These are phyloP conservation scores for Scedosporium boydii DNA, from an alignment of 2,329 filamentous ascomycete species.

Conservation along the genomic window DNA sequence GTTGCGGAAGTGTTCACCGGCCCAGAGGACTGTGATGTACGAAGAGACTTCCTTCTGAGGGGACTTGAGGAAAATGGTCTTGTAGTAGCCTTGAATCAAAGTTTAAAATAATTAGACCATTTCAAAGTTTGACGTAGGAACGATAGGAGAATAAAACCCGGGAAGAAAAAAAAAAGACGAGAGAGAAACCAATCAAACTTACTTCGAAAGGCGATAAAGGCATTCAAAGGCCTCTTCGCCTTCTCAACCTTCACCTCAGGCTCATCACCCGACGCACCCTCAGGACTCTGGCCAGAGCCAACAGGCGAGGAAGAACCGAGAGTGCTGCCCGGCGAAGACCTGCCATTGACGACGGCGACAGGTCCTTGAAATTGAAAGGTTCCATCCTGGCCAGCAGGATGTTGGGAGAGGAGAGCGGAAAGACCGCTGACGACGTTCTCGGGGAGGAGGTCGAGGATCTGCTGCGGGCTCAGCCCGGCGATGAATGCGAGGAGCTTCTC, in stretches of 20 bases:
- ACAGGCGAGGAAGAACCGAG: not conserved
- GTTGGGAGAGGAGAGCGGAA: not conserved
- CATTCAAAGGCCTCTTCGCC: conserved; percentile 12
- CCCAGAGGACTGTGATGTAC: conserved; percentile 38
- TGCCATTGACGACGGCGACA: not conserved
- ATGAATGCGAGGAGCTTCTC: not conserved
- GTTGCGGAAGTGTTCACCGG: conserved; percentile 36
- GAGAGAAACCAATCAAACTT: conserved; percentile 2
- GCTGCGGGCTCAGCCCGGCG: not conserved
- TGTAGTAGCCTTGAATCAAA: conserved; percentile 31
- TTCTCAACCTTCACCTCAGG: not conserved
- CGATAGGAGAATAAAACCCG: conserved; percentile 13
- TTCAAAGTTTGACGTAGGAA: conserved; percentile 12
- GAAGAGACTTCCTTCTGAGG: conserved; percentile 44
- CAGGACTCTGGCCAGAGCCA: not conserved
- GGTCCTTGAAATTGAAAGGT: not conserved
- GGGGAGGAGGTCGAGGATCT: not conserved
- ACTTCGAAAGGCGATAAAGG: conserved; percentile 24
- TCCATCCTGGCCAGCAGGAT: not conserved
- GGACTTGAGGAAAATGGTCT: conserved; percentile 31
- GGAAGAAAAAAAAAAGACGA: too few relatives aligned
- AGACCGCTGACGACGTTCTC: not conserved
- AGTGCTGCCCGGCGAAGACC: not conserved
- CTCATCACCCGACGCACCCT: not conserved
- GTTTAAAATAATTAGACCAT: not conserved